Conservation (phyloP, 225 moss, liverwort and hornwort species). For the Physcomitrellopsis africana region DNA sequence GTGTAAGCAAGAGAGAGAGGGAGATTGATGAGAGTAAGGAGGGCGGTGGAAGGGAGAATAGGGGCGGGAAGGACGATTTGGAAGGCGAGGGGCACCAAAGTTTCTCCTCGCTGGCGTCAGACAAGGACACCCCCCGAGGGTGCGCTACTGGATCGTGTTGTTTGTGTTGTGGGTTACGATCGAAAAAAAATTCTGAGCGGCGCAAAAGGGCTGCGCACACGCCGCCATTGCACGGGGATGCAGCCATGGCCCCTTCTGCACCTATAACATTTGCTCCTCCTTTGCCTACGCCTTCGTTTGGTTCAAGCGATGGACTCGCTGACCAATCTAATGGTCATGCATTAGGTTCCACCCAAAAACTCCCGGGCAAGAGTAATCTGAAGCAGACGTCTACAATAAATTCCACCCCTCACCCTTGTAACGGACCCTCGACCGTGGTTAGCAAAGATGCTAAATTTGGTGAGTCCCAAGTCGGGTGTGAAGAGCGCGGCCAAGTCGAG, state of each 20-base stretch:
- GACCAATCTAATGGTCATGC: conserved; percentile 69
- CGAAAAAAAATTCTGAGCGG: conserved; percentile 40
- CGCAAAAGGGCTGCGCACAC: conserved; percentile 52
- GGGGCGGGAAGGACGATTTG: conserved; percentile 41
- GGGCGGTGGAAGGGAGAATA: conserved; percentile 9
- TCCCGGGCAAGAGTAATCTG: conserved; percentile 85
- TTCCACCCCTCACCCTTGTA: conserved; percentile 56
- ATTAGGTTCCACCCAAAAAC: conserved; percentile 50
- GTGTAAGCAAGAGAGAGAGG: conserved; percentile 15
- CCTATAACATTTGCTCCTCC: conserved; percentile 74
- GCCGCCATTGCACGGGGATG: conserved; percentile 55
- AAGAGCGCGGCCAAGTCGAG: conserved; percentile 34
- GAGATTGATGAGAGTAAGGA: conserved; percentile 28
- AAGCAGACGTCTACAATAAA: conserved; percentile 69
- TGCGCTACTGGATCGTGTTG: conserved; percentile 62
- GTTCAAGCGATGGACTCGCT: conserved; percentile 51
- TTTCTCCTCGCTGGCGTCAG: conserved; percentile 89
- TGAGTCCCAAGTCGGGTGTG: conserved; percentile 33
- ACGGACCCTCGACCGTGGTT: conserved; percentile 35
- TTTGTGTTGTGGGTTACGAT: conserved; percentile 57
- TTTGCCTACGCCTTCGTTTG: conserved; percentile 62
- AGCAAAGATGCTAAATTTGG: conserved; percentile 39
- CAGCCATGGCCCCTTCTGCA: conserved; percentile 87
- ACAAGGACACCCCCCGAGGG: conserved; percentile 91
- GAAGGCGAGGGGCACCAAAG: conserved; percentile 41